Evolutionary conservation across 352 stramenopile genomes (phyloP), one percentile per base, ranked within the genome.

Genomic region (Elongisporangium undulatum): DNA sequence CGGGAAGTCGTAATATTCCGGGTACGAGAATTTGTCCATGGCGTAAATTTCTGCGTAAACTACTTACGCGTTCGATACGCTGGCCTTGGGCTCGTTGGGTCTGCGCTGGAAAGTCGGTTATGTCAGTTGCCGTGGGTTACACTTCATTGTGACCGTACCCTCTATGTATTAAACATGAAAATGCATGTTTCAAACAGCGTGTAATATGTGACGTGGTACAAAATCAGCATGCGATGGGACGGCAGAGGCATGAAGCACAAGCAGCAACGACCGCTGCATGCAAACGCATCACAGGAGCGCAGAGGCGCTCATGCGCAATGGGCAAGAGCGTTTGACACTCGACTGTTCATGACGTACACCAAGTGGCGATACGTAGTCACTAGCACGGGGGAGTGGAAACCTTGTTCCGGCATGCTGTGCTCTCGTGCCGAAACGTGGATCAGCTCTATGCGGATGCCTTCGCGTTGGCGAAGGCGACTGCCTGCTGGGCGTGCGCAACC

Each of bases 1-100:
- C 24, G 85, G 85, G 57, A 94, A 94, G 65, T 92, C 74, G 74
- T 92, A 92, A 68, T 92, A 92, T 63, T 94, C 85, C 4, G 85
- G 85, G 68, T 92, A 94, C 55, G 75, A 72, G 67, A 92, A 94
- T 58, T 87, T 85, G 66, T 92, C 79, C 72, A 79, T 79, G 23
- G 50, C 21, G 21, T 41, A 41, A 41, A 9, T 41, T 41, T 41
- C 29, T 9, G 29, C 29, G 29, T 41, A 41, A 41, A 41, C 29
- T 41, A 41, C 29, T 41, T 41, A 15, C 29, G 9, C 29, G n/a
- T 9, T 41, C 8, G 29, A 41, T 41, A 9, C 29, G 29, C 29
- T 41, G 24, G 24, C 3, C 24, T 34, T 34, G 24, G 24, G 24
- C 7, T 7, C 3, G 7, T 34, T 34, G 3, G 24, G 24, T 34